These are phyloP conservation scores for Berkeleyomyces basicola DNA, from an alignment of 2,329 filamentous ascomycete species.

Conservation along the genomic window DNA sequence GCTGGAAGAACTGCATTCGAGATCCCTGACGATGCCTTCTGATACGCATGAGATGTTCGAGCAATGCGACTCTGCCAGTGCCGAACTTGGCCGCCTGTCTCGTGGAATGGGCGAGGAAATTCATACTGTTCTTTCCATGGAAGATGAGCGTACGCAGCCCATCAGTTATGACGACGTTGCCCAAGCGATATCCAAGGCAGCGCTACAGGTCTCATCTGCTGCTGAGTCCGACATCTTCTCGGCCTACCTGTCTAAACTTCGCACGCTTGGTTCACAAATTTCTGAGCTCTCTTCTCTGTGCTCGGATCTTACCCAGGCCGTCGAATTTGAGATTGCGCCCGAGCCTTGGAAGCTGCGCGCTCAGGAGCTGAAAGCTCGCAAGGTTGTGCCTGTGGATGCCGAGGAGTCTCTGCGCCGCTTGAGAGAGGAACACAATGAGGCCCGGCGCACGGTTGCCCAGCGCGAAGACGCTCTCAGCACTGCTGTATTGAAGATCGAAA, in stretches of 20 bases:
- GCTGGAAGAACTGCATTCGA: slow-evolving; percentile 57
- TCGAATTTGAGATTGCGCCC: slow-evolving; percentile 60
- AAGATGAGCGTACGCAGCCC: slow-evolving; percentile 54
- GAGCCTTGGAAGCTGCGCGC: slow-evolving; percentile 75
- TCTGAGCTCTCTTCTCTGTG: slow-evolving; percentile 55
- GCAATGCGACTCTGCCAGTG: slow-evolving; percentile 46
- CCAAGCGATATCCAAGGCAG: slow-evolving; percentile 40
- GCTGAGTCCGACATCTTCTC: slow-evolving; percentile 55
- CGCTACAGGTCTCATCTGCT: slow-evolving; percentile 24
- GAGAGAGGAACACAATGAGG: slow-evolving; percentile 64
- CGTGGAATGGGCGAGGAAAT: slow-evolving; percentile 51
- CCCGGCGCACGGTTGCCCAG: slow-evolving; percentile 52
- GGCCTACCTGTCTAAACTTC: slow-evolving; percentile 50
- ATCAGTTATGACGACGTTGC: slow-evolving; percentile 52
- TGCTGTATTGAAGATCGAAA: slow-evolving; percentile 79
- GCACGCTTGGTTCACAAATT: slow-evolving; percentile 44
- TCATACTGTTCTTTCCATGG: slow-evolving; percentile 43
- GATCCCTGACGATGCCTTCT: slow-evolving; percentile 56
- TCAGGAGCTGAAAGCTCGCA: slow-evolving; percentile 65
- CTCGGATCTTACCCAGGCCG: slow-evolving; percentile 51
- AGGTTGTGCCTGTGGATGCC: slow-evolving; percentile 62
- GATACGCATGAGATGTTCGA: slow-evolving; percentile 55
- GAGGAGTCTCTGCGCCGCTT: slow-evolving; percentile 72
- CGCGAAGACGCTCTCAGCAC: slow-evolving; percentile 76
- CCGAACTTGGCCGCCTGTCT: slow-evolving; percentile 48